Base-by-base conservation (phyloP, 306 rosid genomes). In the Acmispon strigosus region DNA sequence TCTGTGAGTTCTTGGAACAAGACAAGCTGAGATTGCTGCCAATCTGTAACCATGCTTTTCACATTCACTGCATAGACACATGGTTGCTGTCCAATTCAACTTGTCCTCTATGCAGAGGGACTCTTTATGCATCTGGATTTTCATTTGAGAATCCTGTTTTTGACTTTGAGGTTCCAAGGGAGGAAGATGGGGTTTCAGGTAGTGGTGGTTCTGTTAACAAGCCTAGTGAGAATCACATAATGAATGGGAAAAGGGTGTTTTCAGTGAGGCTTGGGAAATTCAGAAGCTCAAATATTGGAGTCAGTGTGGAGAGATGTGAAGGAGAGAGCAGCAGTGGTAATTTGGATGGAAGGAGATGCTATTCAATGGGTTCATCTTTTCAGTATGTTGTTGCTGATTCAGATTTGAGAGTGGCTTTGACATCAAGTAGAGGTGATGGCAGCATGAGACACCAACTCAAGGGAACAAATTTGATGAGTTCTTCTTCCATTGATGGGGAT, bases 41-140 rank as follows among this genome's bases (percentile, higher is more conserved):
- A 2, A n/a, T 83, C 61, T 93, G 96, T 57, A 90, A 87, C 19
- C 98, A 93, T 84, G 98, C 98, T 66, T 90, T 93, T 51, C 98
- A 90, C 73, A 76, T 88, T 32, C 85, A 84, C 61, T 90, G 98
- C 73, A 90, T 93, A 67, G 98, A 90, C 80, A 88, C 96, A 34
- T 93, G 98, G 96, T 78, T 93, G 17, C 59, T 93, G 61, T 85
- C 96, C 15, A 93, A 93, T 82, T 86, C 98, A 69, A 93, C 96
- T 17, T 93, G 96, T 78, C 98, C 96, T 73, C 96, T 93, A 13
- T 93, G 96, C 78, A 85, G 98, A 86, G 96, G 96, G 19, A 75
- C 82, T 42, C 88, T 93, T 17, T 82, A 82, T 74, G 37, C 37
- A 32, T 74, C 89, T 22, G 96, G 89, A 19, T 59, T 88, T 81